Conservation (phyloP, 495 filamentous ascomycete genomes). For the Trichoderma reesei region DNA sequence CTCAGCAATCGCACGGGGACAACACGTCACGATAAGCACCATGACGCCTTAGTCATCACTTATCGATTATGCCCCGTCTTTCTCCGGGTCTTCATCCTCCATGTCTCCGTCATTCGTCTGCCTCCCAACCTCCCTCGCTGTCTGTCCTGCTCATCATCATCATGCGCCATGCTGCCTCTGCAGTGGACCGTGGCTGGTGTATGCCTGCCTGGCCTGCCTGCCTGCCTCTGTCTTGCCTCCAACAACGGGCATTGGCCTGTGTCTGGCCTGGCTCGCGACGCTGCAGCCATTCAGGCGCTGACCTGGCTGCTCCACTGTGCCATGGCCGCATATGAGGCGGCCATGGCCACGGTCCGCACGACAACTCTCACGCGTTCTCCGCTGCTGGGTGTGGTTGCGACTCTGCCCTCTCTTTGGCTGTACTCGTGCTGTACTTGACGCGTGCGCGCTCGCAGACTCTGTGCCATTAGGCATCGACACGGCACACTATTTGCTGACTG, state of each 20-base stretch:
- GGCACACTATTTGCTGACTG: slow-evolving; percentile 2
- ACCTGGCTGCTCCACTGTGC: slow-evolving; percentile 1
- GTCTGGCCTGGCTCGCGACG: too few species aligned
- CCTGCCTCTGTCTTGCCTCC: too few species aligned
- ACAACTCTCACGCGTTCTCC: slow-evolving; percentile 1
- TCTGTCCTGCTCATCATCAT: slow-evolving; percentile 5
- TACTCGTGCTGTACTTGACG: neutral
- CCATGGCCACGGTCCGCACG: neutral
- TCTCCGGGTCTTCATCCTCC: too few species aligned
- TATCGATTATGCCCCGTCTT: slow-evolving; percentile 6
- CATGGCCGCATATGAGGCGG: slow-evolving; percentile 2
- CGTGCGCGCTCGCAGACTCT: neutral
- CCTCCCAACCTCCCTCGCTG: neutral
- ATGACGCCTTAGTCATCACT: neutral
- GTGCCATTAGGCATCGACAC: slow-evolving; percentile 3
- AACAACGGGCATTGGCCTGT: slow-evolving; percentile 5
- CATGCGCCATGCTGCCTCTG: slow-evolving; percentile 2
- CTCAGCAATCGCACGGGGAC: slow-evolving; percentile 1
- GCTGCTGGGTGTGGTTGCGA: slow-evolving; percentile 6
- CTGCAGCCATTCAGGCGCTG: neutral
- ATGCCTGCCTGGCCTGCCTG: too few species aligned
- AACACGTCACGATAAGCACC: neutral
- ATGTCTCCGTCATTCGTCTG: neutral
- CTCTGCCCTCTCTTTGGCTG: neutral
- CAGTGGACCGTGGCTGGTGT: slow-evolving; percentile 7